Base-by-base conservation (phyloP, 139 green algal species). In the Chlorella sp. region DNA sequence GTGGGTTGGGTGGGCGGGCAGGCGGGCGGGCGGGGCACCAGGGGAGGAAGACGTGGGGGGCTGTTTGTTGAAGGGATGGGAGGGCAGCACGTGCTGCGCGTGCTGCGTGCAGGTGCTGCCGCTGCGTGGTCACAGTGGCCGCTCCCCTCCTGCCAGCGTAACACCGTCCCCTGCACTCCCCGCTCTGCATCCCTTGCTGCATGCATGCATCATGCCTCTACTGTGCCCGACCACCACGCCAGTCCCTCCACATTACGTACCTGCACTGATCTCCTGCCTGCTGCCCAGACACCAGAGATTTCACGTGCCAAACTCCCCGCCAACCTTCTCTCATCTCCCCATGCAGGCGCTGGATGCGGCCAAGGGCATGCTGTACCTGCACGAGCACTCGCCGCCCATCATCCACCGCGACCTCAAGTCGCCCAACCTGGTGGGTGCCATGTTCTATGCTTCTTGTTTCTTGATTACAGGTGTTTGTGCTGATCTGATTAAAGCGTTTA, bases 301-400 rank as follows among this genome's bases (percentile, higher is more conserved):
- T 42, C 5, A n/a, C 2, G 24, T 4, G 68, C 68, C 26, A 1
- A 36, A 1, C 26, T 26, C 68, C 68, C 36, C 26, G 68, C 73
- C 32, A 32, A n/a, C 3, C 34, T 1, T 57, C 26, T 36, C 76
- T 19, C 36, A n/a, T n/a, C n/a, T n/a, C 76, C 34, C 18, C 40
- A 26, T 26, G 30, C 94, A 96, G 91, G 90, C 89, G 26, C 87
- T 96, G 82, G 93, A 94, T 71, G 91, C 94, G 16, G 94, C 95
- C 36, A 95, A 95, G 89, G 94, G 94, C 66, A 96, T 96, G 94
- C 88, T 91, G 30, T 95, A 95, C 89, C 90, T 96, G 68, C 94
- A 88, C 40, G 66, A 76, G 39, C 84, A 88, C 84, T 48, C 28
- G 53, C 86, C 86, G 32, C 75, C 86, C 76, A 89, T 89, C 86